Conservation (phyloP, 2,329 filamentous ascomycete genomes). For the Ambrosiella xylebori region DNA sequence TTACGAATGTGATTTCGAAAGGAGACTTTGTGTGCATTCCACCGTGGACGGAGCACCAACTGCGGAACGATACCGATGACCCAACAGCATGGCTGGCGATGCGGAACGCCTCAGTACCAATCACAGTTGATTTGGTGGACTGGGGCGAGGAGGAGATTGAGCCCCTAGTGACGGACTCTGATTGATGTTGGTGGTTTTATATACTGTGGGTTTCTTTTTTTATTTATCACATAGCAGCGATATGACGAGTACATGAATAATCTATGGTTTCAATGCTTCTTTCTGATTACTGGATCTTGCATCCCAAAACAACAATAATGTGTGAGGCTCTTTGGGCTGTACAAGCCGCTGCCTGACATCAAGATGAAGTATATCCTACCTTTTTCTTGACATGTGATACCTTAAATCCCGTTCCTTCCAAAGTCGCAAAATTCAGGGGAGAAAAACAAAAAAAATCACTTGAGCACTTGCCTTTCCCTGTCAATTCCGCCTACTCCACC, state of each 20-base stretch:
- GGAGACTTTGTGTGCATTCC: conserved; percentile 58
- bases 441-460: no score
- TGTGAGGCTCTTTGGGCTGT: no score
- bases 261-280: no score
- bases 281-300: no score
- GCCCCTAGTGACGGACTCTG: conserved; percentile 14
- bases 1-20: conserved; percentile 37
- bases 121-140: conserved; percentile 43
- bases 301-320: no score
- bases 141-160: conserved; percentile 36
- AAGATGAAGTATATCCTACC: no score
- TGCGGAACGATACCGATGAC: conserved; percentile 44
- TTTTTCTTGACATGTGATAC: no score
- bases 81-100: conserved; percentile 50
- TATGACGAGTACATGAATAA: neutral
- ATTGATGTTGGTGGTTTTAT: neutral
- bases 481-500: no score
- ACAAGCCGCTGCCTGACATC: no score
- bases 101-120: conserved; percentile 40
- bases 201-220: neutral
- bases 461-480: no score
- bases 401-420: no score
- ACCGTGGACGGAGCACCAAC: conserved; percentile 53
- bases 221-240: neutral
- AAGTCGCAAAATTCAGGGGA: no score